Conservation (phyloP, 148 eudicot genomes). For the Arctostaphylos glauca region DNA sequence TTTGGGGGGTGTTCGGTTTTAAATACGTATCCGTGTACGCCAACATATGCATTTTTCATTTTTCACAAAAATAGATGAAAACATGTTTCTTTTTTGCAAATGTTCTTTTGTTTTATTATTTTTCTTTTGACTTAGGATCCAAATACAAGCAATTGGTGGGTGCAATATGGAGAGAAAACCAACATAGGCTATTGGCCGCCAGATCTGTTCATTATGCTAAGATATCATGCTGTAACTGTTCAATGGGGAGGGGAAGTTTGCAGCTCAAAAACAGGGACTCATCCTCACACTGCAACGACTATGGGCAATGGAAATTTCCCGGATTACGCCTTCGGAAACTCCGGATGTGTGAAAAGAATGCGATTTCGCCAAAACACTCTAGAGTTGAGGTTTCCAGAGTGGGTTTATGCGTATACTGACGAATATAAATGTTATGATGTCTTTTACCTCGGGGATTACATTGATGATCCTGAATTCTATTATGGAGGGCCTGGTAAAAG, state of each 20-base stretch:
- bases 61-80: too few relatives aligned
- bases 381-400: slow-evolving; percentile 39
- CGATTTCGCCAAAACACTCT: slow-evolving; percentile 27
- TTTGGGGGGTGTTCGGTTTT: too few relatives aligned
- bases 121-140: slow-evolving; percentile 32
- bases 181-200: slow-evolving; percentile 67
- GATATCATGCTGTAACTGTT: slow-evolving; percentile 28
- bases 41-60: too few relatives aligned
- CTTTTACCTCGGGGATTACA: slow-evolving; percentile 27
- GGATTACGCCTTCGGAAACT: background rate
- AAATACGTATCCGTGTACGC: too few relatives aligned
- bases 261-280: slow-evolving; percentile 38
- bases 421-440: slow-evolving; percentile 48
- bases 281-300: slow-evolving; percentile 48
- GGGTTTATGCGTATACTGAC: slow-evolving; percentile 27
- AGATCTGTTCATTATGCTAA: slow-evolving; percentile 25
- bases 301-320: slow-evolving; percentile 60
- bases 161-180: slow-evolving; percentile 31
- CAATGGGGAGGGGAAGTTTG: slow-evolving; percentile 77
- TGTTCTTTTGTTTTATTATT: background rate
- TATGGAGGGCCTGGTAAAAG: slow-evolving; percentile 68
- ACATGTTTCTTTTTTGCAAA: too few relatives aligned
- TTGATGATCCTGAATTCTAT: slow-evolving; percentile 56
- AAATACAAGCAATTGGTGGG: slow-evolving; percentile 57
- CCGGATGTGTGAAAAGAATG: slow-evolving; percentile 40